Conservation (phyloP, 2,329 filamentous ascomycete species). For the Ascochyta lentis region DNA sequence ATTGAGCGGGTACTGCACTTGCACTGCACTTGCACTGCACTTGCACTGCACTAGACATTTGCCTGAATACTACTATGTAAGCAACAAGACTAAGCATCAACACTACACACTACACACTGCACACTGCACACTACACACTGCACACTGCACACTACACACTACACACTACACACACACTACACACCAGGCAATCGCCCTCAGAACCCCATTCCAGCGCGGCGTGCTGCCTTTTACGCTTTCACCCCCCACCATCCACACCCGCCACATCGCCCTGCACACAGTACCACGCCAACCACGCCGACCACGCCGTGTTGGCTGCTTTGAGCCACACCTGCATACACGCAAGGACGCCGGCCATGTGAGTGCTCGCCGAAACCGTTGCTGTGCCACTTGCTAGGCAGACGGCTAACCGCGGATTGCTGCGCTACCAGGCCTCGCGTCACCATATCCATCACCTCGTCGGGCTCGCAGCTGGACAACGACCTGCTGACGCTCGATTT, state of each 20-base stretch:
- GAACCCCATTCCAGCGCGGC: conserved; percentile 12
- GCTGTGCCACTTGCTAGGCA: conserved; percentile 43
- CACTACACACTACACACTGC: too few species aligned
- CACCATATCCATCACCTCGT: conserved; percentile 82
- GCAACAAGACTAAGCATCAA: too few species aligned
- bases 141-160: too few species aligned
- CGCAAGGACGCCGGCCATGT: conserved; percentile 40
- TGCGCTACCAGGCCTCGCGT: conserved; percentile 71
- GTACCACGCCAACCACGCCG: conserved; percentile 29
- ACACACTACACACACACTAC: too few species aligned
- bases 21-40: too few species aligned
- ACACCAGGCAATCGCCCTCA: conserved; percentile 1
- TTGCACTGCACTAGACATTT: too few species aligned
- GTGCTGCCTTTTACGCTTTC: conserved; percentile 28
- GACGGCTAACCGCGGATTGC: conserved; percentile 37
- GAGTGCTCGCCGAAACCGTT: conserved; percentile 40
- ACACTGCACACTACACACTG: too few species aligned
- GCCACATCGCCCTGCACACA: conserved; percentile 26
- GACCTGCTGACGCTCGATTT: conserved; percentile 84
- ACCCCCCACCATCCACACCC: conserved; percentile 25
- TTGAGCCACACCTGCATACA: conserved; percentile 44
- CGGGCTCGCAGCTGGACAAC: conserved; percentile 69
- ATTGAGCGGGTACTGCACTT: too few species aligned
- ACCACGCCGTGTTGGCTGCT: conserved; percentile 42
- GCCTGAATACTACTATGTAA: too few species aligned